Evolutionary conservation across 225 moss, liverwort and hornwort genomes (phyloP).

Genomic region (Neckera pumila): DNA sequence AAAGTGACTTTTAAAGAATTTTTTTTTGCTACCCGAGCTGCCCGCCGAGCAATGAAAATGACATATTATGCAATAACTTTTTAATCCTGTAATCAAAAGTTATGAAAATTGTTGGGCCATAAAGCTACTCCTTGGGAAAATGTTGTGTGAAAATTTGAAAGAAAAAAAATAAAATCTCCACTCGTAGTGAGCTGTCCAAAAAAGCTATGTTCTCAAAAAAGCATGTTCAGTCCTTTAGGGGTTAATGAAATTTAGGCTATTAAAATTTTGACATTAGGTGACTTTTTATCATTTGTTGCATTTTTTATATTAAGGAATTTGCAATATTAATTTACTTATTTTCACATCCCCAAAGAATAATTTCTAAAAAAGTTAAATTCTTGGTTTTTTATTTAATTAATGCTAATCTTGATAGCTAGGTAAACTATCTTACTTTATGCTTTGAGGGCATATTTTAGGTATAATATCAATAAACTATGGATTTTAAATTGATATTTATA

Average conservation of each 20-base stretch:
- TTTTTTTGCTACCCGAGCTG: too few relatives aligned
- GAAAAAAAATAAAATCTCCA: too few relatives aligned
- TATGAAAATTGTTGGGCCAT: too few relatives aligned
- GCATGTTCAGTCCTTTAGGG: too few relatives aligned
- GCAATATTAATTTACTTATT: background rate
- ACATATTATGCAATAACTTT: too few relatives aligned
- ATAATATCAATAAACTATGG: fast-evolving
- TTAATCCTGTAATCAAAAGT: too few relatives aligned
- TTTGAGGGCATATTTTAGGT: background rate
- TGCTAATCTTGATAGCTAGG: fast-evolving
- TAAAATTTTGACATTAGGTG: background rate
- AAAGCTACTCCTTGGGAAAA: too few relatives aligned
- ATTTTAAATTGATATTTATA: background rate
- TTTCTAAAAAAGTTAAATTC: background rate
- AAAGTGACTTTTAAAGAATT: too few relatives aligned
- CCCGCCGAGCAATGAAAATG: too few relatives aligned
- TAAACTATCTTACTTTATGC: background rate
- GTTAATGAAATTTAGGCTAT: background rate
- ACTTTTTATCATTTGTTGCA: background rate
- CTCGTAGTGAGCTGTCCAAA: too few relatives aligned
- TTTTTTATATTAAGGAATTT: background rate
- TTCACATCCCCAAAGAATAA: background rate
- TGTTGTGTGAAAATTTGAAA: too few relatives aligned
- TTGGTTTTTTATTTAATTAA: background rate
- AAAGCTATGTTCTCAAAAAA: too few relatives aligned